Evolutionary conservation across 495 filamentous ascomycete species (phyloP).

Genomic region (Trichodelitschia bisporula): DNA sequence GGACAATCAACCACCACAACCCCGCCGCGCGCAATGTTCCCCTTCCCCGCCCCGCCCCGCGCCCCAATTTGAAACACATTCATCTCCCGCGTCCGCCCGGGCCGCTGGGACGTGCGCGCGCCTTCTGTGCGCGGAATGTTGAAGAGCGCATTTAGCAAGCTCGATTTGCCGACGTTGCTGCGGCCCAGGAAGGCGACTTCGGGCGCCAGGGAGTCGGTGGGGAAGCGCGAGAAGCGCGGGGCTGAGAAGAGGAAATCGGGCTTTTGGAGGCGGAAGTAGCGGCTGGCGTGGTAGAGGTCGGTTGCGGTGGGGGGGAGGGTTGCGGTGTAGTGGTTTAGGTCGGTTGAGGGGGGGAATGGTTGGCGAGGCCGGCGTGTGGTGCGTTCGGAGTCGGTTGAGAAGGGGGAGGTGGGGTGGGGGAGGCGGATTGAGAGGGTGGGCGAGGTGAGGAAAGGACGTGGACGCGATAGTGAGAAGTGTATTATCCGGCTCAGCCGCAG

Average conservation of each 20-base stretch:
- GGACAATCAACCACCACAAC: conserved; percentile 73
- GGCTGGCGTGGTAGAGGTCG: conserved; percentile 29
- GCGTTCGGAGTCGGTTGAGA: conserved; percentile 1
- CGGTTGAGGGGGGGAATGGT: conserved; percentile 5
- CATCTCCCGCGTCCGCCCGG: conserved; percentile 58
- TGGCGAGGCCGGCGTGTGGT: conserved; percentile 2
- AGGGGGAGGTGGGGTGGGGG: neutral
- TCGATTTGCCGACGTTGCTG: conserved; percentile 83
- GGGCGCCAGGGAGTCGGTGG: conserved; percentile 21
- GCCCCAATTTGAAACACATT: conserved; percentile 60
- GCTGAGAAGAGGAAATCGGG: conserved; percentile 42
- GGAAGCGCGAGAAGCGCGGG: conserved; percentile 38
- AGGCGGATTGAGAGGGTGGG: neutral
- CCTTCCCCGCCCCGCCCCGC: conserved; percentile 1
- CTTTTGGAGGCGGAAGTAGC: conserved; percentile 35
- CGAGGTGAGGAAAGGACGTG: neutral
- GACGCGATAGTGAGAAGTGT: too few relatives aligned
- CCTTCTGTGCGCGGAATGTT: conserved; percentile 14
- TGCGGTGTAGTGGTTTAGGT: conserved; percentile 30
- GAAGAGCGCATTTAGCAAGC: conserved; percentile 63
- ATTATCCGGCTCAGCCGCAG: too few relatives aligned
- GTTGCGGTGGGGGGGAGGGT: conserved; percentile 25
- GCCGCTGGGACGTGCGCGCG: conserved; percentile 42
- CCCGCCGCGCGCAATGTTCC: conserved; percentile 20
- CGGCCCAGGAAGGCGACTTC: conserved; percentile 62